Conservation (phyloP, 1,139 yeast species). For the Eremothecium gossypii region DNA sequence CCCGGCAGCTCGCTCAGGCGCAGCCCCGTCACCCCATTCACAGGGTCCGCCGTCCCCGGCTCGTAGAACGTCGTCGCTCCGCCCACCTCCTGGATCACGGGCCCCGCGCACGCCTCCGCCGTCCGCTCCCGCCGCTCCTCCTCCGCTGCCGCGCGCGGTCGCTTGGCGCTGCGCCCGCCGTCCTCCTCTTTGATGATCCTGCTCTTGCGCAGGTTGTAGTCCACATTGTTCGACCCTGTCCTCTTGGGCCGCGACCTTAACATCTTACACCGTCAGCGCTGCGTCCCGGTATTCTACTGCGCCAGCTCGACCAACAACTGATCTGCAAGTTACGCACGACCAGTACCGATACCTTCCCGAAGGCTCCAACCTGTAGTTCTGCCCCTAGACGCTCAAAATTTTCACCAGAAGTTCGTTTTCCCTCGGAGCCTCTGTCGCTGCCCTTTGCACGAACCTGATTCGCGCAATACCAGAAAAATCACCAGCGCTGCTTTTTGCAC, state of each 20-base stretch:
- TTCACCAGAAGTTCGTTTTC: not conserved
- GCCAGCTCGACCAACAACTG: too few species aligned
- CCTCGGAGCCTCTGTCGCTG: too few species aligned
- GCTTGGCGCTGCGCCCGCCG: not conserved
- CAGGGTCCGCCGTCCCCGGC: constrained; percentile 16
- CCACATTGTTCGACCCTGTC: constrained; percentile 24
- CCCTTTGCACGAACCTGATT: not conserved
- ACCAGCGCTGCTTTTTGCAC: not conserved
- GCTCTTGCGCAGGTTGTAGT: constrained; percentile 26
- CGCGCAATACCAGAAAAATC: not conserved
- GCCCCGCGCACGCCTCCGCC: constrained; percentile 5
- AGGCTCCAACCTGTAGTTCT: too few species aligned
- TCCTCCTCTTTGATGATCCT: constrained; percentile 23
- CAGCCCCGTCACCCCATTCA: constrained; percentile 27
- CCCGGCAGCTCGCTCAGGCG: constrained; percentile 25
- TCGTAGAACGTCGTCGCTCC: constrained; percentile 23
- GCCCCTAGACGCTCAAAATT: not conserved
- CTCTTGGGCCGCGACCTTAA: constrained; percentile 20
- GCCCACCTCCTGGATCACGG: constrained; percentile 15
- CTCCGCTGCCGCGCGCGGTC: not conserved
- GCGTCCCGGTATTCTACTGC: too few species aligned
- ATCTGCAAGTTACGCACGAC: too few species aligned
- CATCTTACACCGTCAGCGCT: not conserved
- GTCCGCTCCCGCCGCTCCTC: constrained; percentile 5
- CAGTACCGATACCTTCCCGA: too few species aligned